These are phyloP conservation scores for Eimeria necatrix DNA, from an alignment of 169 alveolate genomes.

Conservation along the genomic window DNA sequence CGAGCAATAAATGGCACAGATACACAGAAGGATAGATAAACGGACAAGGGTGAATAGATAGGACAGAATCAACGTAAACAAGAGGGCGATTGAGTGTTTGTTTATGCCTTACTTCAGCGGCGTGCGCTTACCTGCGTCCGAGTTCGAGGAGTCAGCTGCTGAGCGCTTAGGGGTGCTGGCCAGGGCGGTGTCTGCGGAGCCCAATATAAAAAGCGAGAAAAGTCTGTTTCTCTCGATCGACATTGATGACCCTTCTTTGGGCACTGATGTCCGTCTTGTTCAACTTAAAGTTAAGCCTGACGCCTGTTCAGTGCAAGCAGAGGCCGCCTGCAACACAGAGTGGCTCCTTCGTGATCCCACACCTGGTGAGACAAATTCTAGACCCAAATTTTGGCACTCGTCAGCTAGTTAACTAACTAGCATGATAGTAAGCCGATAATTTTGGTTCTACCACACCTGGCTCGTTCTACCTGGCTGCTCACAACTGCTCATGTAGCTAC, in stretches of 20 bases:
- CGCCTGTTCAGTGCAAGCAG: constrained; percentile 20
- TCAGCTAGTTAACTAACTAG: neutral
- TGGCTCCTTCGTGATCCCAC: constrained; percentile 29
- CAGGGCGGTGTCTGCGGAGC: constrained; percentile 33
- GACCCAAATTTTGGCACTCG: neutral
- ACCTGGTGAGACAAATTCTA: neutral
- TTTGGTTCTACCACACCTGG: neutral
- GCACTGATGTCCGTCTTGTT: constrained; percentile 15
- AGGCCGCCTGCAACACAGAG: constrained; percentile 1
- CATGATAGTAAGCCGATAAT: neutral
- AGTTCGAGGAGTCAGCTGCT: neutral
- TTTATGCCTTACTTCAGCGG: neutral
- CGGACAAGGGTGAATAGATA: neutral
- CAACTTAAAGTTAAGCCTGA: neutral
- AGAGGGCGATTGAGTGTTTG: neutral
- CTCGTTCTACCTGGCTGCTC: neutral
- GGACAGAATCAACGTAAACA: neutral
- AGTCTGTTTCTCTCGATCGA: neutral
- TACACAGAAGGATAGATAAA: neutral
- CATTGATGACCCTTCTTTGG: neutral
- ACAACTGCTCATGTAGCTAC: neutral
- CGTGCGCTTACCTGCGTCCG: neutral
- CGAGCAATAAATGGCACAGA: neutral
- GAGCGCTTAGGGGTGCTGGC: neutral
- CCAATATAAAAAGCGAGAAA: neutral